A percentile compares a stretch with the other conserved stretches of the same genome.
Evolutionary conservation across 192 early-diverging fungal genomes (phyloP).

Genomic region (Spizellomyces sp.): DNA sequence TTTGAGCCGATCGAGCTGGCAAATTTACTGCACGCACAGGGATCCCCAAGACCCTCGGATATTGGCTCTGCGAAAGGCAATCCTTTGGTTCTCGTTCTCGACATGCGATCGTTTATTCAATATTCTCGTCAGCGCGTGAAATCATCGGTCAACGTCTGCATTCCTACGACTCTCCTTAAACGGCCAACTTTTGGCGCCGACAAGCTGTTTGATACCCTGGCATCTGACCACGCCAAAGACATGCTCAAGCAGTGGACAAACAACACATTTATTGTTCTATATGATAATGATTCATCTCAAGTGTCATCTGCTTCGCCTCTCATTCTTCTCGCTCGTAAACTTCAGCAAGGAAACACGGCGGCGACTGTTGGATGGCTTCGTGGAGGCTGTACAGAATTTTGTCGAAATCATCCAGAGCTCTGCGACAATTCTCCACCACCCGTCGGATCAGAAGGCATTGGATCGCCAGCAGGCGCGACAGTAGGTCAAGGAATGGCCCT

Average conservation of each 20-base stretch:
- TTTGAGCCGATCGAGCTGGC: too few relatives aligned
- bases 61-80: too few relatives aligned
- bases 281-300: slow-evolving; percentile 56
- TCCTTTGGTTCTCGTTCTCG: slow-evolving; percentile 52
- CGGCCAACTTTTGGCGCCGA: slow-evolving; percentile 53
- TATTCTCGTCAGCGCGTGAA: slow-evolving; percentile 55
- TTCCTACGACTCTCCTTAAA: slow-evolving; percentile 75
- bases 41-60: too few relatives aligned
- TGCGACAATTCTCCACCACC: slow-evolving; percentile 27
- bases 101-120: slow-evolving; percentile 68
- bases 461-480: background rate
- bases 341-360: slow-evolving; percentile 5
- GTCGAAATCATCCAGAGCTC: slow-evolving; percentile 15
- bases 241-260: slow-evolving; percentile 56
- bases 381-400: slow-evolving; percentile 32
- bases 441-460: slow-evolving; percentile 25
- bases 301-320: slow-evolving; percentile 2
- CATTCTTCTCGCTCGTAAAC: slow-evolving; percentile 14
- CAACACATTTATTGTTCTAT: slow-evolving; percentile 58
- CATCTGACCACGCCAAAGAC: slow-evolving; percentile 21
- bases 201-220: slow-evolving; percentile 58
- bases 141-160: slow-evolving; percentile 65
- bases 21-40: too few relatives aligned
- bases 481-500: background rate
- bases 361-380: slow-evolving; percentile 25